Evolutionary conservation across 768 basidiomycete species (phyloP), one percentile per base, ranked within the genome.

Genomic region (Calocybe gangraenosa): DNA sequence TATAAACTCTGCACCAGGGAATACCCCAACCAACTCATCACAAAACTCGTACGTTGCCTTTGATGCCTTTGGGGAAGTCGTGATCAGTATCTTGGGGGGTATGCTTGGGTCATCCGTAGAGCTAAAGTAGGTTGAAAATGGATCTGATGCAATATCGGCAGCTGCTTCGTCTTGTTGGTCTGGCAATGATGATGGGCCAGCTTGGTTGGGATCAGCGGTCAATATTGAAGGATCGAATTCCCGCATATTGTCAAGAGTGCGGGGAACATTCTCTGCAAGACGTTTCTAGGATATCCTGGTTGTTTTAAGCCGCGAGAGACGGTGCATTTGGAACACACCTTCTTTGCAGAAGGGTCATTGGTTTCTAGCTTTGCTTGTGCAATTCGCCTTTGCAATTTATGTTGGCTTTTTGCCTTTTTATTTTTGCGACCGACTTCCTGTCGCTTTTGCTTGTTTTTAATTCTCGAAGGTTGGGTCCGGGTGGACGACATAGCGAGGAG

Each of bases 221-320:
- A 80, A 62, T 58, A 81, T 73, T 30, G 81, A 81, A 6, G 83
- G 84, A 58, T 87, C 87, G 59, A 81, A 87, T 63, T 94, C 86
- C 50, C 94, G 82, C 48, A 82, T 87, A 61, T 97, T 98, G 60
- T 99, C 96, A 18, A 97, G 78, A 0, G 96, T 99, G 36, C 78
- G 78, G 0, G 94, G 94, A 8, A 94, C 74, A 70, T 96, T 96
- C 56, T 87, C 80, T 5, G 79, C 75, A 18, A 89, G 67, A 46
- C 93, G 82, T 82, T 84, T 84, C 92, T 94, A 47, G 9, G 25
- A 28, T 11, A 28, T 11, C n/a, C 8, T 14, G 14, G 34, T 7
- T n/a, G 7, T 4, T 7, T 14, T 35, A 18, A 35, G 6, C 13
- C 6, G 14, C n/a, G 34, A n/a, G 17, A 35, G n/a, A n/a, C 6